Base-by-base conservation (phyloP, 495 filamentous ascomycete genomes). In the Aspergillus indologenus region DNA sequence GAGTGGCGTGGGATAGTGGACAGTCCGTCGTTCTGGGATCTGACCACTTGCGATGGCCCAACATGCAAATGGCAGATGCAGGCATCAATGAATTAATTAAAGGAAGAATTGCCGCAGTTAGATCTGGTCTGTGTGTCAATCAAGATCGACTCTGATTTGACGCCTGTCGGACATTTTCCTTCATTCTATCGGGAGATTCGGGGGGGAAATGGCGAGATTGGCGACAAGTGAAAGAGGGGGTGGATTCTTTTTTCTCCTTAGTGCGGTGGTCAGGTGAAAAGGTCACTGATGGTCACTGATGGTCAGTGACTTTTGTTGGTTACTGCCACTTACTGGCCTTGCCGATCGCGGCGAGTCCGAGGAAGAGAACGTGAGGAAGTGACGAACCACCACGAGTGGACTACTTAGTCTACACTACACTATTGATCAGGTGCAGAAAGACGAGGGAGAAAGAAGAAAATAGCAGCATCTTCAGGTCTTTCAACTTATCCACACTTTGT, bases 1-100 rank as follows among this genome's bases (percentile, higher is more conserved):
- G 56, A 64, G 66, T 65, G 66, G 66, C 66, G 63, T 59, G 29
- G 56, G 56, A 63, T 62, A 68, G 66, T 57, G 59, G 47, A 54
- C 51, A 62, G 61, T 46, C 59, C 56, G 61, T 62, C 34, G 55
- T 48, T 43, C 46, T 43, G 26, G 23, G 21, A 53, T 53, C 60
- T 46, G 56, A 29, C 54, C 56, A 29, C 46, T 57, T 49, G 53
- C 55, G 31, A 61, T 26, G 34, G 34, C 2, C 34, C 34, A 40
- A 40, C 34, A 40, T 40, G 34, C 34, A 40, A 18, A 31, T 40
- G 12, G 34, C 45, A 54, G 54, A 45, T 56, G 56, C 56, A 62
- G 60, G 51, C 52, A 61, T 48, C 50, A 62, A 45, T 21, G 47
- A 42, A 54, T 40, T n/a, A 4, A 8, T 51, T 5, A 6, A 24